phyloP scores from a whole-genome alignment of 2,329 filamentous ascomycete species.

The Hymenoscyphus repandus region DNA sequence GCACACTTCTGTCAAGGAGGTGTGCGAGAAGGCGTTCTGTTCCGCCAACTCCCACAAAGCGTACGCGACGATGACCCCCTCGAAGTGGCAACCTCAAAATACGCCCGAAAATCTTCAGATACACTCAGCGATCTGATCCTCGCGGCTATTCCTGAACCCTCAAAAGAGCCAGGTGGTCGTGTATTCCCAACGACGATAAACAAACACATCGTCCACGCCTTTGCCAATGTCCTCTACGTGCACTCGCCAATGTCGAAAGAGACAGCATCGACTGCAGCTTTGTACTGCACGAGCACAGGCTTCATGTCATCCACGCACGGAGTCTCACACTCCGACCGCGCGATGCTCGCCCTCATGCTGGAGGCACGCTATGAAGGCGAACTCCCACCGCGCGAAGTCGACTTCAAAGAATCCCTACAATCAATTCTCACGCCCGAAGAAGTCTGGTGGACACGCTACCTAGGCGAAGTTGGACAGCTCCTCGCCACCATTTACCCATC shows the following conservation, averaged over 20 bases:
- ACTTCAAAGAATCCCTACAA: slow-evolving; percentile 48
- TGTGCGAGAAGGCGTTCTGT: slow-evolving; percentile 63
- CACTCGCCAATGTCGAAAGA: slow-evolving; percentile 48
- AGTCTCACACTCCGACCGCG: slow-evolving; percentile 55
- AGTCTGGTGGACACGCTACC: slow-evolving; percentile 61
- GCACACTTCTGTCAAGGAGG: slow-evolving; percentile 69
- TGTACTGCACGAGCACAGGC: slow-evolving; percentile 60
- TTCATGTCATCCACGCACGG: slow-evolving; percentile 56
- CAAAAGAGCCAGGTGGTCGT: slow-evolving; percentile 10
- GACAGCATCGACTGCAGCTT: slow-evolving; percentile 50
- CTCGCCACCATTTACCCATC: slow-evolving; percentile 57
- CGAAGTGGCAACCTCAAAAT: slow-evolving; percentile 51
- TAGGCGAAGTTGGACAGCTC: slow-evolving; percentile 54
- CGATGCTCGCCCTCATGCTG: slow-evolving; percentile 55
- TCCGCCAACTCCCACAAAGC: slow-evolving; percentile 42
- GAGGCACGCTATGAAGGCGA: slow-evolving; percentile 61
- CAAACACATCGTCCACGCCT: slow-evolving; percentile 44
- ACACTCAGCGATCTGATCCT: slow-evolving; percentile 44
- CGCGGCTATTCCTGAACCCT: slow-evolving; percentile 39
- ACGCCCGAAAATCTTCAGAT: slow-evolving; percentile 42
- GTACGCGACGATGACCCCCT: slow-evolving; percentile 52
- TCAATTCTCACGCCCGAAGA: slow-evolving; percentile 47
- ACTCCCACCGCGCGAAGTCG: slow-evolving; percentile 51
- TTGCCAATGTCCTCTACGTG: slow-evolving; percentile 54
- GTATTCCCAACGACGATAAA: slow-evolving; percentile 39